These are phyloP conservation scores for Elongisporangium undulatum DNA, from an alignment of 352 stramenopile genomes.

Conservation along the genomic window DNA sequence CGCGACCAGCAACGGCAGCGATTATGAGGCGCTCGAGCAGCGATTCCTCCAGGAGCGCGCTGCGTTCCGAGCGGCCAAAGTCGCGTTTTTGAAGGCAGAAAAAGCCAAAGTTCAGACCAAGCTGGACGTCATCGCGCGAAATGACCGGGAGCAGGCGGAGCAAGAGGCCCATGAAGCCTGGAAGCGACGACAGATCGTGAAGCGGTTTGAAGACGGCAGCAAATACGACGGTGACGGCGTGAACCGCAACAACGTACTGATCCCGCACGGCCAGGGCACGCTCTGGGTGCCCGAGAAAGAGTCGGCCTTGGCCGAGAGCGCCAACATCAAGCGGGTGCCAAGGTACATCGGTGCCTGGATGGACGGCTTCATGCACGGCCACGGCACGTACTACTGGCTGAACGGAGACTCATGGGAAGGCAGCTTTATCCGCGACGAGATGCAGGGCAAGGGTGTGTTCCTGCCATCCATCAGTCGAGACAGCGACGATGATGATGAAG, in stretches of 20 bases:
- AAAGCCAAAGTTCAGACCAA: slow-evolving; percentile 30
- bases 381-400: slow-evolving; percentile 51
- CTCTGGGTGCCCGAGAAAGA: slow-evolving; percentile 45
- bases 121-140: slow-evolving; percentile 25
- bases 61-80: slow-evolving; percentile 44
- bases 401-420: slow-evolving; percentile 55
- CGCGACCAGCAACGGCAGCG: slow-evolving; percentile 1
- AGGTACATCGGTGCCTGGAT: slow-evolving; percentile 47
- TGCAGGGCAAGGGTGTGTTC: slow-evolving; percentile 57
- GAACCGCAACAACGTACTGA: slow-evolving; percentile 25
- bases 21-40: slow-evolving; percentile 11
- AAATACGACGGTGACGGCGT: slow-evolving; percentile 70
- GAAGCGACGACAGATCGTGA: slow-evolving; percentile 47
- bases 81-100: slow-evolving; percentile 31
- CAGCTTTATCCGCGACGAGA: slow-evolving; percentile 51
- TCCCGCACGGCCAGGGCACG: slow-evolving; percentile 55
- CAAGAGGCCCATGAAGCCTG: slow-evolving; percentile 26
- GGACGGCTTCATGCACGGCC: slow-evolving; percentile 56
- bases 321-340: slow-evolving; percentile 42
- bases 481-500: slow-evolving; percentile 12
- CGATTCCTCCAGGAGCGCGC: slow-evolving; percentile 41
- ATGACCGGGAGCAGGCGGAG: slow-evolving; percentile 25
- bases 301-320: slow-evolving; percentile 11
- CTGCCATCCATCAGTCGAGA: slow-evolving; percentile 12
- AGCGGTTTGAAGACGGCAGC: slow-evolving; percentile 52